Conservation (phyloP, 371 early-diverging fungal species). For the Mucor piriformis region DNA sequence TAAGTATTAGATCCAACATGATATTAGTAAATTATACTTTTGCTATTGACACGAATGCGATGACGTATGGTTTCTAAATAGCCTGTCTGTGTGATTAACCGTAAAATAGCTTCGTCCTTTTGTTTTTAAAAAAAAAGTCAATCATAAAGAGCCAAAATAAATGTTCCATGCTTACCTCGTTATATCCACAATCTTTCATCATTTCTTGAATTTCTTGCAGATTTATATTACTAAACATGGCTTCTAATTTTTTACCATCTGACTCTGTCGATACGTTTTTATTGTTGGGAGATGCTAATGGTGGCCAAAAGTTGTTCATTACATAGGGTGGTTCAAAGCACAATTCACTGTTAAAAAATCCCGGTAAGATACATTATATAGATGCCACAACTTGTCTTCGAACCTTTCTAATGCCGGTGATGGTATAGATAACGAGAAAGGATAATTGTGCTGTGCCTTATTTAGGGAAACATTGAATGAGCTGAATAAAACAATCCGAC, state of each 20-base stretch:
- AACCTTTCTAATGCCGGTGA: neutral
- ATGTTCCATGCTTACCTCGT: constrained; percentile 59
- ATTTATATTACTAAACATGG: constrained; percentile 68
- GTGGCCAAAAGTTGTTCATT: constrained; percentile 7
- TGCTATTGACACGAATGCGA: constrained; percentile 51
- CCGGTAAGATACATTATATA: neutral
- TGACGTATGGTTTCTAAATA: constrained; percentile 70
- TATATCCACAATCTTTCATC: constrained; percentile 70
- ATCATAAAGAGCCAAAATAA: no score
- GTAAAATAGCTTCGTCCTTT: constrained; percentile 72
- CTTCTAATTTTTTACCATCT: constrained; percentile 55
- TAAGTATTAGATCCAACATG: no score
- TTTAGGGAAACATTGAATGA: no score
- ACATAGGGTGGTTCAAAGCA: constrained; percentile 5
- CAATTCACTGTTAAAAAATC: neutral
- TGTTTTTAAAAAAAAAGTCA: neutral
- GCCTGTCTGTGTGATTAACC: constrained; percentile 70
- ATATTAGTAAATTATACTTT: neutral
- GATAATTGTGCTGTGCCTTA: no score
- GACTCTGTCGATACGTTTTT: neutral
- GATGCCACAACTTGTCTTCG: neutral
- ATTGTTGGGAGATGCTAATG: neutral
- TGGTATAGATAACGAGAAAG: neutral
- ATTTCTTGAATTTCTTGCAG: constrained; percentile 81
- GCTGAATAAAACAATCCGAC: neutral